These are phyloP conservation scores for Candida caryicola DNA, from an alignment of 805 yeast genomes.

Conservation along the genomic window DNA sequence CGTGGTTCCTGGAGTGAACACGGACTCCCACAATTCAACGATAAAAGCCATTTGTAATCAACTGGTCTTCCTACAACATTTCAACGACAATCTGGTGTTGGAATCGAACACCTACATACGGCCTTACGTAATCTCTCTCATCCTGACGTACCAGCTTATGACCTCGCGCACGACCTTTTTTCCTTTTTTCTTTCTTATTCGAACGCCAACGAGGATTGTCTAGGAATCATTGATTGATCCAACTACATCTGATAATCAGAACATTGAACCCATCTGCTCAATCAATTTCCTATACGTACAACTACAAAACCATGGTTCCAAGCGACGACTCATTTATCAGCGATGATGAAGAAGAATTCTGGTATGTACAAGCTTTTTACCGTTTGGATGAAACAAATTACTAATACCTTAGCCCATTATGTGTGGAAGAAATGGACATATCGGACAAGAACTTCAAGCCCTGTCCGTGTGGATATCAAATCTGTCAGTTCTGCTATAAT, in stretches of 20 bases:
- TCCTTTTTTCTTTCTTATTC: background rate
- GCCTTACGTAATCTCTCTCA: no score
- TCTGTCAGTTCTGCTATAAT: conserved; percentile 97
- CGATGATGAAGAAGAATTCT: conserved; percentile 78
- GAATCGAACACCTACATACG: no score
- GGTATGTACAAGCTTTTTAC: conserved; percentile 36
- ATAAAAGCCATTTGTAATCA: conserved; percentile 43
- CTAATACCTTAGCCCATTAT: conserved; percentile 65
- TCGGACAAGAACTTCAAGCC: conserved; percentile 96
- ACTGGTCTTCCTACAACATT: background rate
- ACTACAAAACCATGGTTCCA: conserved; percentile 22
- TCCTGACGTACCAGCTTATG: no score
- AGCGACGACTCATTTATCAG: conserved; percentile 58
- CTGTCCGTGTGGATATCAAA: conserved; percentile 99
- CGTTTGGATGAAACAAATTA: conserved; percentile 5
- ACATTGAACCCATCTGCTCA: background rate
- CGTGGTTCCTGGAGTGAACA: conserved; percentile 89
- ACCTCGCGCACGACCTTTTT: background rate
- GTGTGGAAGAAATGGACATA: conserved; percentile 97
- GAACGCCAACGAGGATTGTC: background rate
- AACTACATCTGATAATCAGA: background rate
- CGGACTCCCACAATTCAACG: conserved; percentile 80
- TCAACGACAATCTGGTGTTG: background rate
- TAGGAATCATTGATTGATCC: background rate
- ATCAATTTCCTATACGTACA: background rate